Conservation (phyloP, 768 basidiomycete genomes). For the Megacollybia marginata region DNA sequence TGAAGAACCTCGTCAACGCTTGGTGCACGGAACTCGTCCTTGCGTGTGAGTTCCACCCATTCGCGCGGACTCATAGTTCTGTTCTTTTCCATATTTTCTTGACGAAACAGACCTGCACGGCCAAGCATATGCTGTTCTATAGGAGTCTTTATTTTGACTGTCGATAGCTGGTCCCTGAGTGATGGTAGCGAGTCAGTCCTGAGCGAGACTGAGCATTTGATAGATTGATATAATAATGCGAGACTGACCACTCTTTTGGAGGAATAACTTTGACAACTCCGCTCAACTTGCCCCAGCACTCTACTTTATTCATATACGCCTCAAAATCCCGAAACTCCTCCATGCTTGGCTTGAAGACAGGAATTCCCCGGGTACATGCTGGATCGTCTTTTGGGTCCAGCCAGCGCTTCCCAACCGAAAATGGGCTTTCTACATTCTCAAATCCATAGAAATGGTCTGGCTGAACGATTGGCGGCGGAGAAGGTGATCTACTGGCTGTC, state of each 20-base stretch:
- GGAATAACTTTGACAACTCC: conserved; percentile 97
- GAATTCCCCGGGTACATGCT: conserved; percentile 80
- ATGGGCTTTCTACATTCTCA: conserved; percentile 33
- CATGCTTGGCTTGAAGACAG: conserved; percentile 93
- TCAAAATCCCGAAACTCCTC: conserved; percentile 92
- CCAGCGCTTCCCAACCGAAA: conserved; percentile 48
- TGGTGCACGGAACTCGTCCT: conserved; percentile 68
- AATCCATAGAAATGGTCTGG: conserved; percentile 79
- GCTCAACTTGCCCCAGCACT: conserved; percentile 83
- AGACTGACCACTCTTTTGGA: conserved; percentile 82
- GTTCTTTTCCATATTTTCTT: conserved; percentile 87
- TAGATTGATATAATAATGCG: conserved; percentile 2
- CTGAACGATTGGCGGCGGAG: conserved; percentile 49
- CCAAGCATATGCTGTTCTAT: conserved; percentile 95
- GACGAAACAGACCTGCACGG: conserved; percentile 77
- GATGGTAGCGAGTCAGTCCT: conserved; percentile 72
- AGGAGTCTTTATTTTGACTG: conserved; percentile 77
- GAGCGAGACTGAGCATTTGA: conserved; percentile 13
- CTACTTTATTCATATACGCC: conserved; percentile 76
- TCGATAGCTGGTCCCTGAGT: conserved; percentile 54
- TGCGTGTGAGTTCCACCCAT: conserved; percentile 73
- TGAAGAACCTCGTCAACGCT: conserved; percentile 57
- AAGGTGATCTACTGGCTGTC: conserved; percentile 45
- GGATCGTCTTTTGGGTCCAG: conserved; percentile 78
- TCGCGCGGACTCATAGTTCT: conserved; percentile 79